Evolutionary conservation across 352 stramenopile species (phyloP), one percentile per base, ranked within the genome.

Genomic region (Globisporangium takayamanum): DNA sequence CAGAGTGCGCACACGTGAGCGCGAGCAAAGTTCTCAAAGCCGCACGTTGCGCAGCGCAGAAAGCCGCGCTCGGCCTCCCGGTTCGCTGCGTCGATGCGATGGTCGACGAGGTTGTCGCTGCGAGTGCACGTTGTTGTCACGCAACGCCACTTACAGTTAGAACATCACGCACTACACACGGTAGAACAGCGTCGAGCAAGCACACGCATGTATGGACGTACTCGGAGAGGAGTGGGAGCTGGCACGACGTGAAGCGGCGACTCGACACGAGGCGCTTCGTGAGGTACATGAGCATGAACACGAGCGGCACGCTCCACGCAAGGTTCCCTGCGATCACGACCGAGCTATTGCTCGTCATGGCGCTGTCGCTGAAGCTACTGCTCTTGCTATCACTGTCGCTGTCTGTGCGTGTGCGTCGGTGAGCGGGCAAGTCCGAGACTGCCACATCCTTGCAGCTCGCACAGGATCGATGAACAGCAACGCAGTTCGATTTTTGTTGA

Each of bases 1-100:
- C 51, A 59, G 39, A 54, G 48, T n/a, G 25, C 7, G 33, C 49
- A 62, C 33, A 14, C 7, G 33, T 39, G 33, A 39, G 33, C 33
- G 36, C 47, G 47, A 20, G 55, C 55, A 48, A 62, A 62, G 49
- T 62, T 62, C 36, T 56, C 56, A n/a, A 62, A 62, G 12, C 2
- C 47, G 39, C 56, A 62, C 11, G 20, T 22, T 4, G 47, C 5
- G n/a, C 56, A 62, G 10, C 14, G 22, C 0, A 18, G n/a, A 36
- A 50, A 54, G 11, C 56, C 56, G 3, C 6, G 33, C 33, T 39
- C 33, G 0, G 10, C 33, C 5, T 54, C 53, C 10, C 56, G 25
- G 15, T 48, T 62, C 10, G 56, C 56, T 33, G 56, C 56, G 25
- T 62, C 56, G 25, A 62, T 55, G 26, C 56, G 56, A n/a, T 62